These are phyloP conservation scores for Marsdenia floribunda DNA, from an alignment of 257 asterid species.

Conservation along the genomic window DNA sequence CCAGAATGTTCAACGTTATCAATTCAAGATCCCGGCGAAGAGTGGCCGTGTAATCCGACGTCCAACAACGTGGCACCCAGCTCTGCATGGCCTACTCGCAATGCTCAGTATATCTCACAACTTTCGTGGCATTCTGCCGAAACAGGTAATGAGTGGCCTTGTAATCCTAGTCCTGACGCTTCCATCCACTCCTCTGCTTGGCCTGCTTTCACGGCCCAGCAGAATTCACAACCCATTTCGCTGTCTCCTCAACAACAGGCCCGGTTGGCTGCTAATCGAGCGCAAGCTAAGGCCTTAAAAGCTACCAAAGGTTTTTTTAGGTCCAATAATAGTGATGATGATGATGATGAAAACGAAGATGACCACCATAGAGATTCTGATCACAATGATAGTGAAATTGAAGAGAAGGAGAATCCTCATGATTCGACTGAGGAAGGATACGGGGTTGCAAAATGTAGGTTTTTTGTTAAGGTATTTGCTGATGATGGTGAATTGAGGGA, in stretches of 20 bases:
- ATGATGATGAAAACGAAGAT: constrained; percentile 19
- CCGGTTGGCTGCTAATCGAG: constrained; percentile 24
- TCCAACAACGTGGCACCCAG: constrained; percentile 28
- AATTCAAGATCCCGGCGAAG: constrained; percentile 28
- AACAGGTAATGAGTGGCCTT: constrained; percentile 42
- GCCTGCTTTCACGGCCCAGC: constrained; percentile 37
- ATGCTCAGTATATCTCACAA: constrained; percentile 30
- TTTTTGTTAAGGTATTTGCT: constrained; percentile 44
- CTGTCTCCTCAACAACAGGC: constrained; percentile 35
- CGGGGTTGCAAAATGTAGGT: constrained; percentile 8
- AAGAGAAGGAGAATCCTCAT: constrained; percentile 37
- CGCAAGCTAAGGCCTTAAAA: constrained; percentile 49
- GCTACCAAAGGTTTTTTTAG: constrained; percentile 29
- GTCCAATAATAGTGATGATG: constrained; percentile 14
- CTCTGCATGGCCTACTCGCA: constrained; percentile 25
- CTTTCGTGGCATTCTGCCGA: constrained; percentile 30
- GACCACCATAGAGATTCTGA: constrained; percentile 18
- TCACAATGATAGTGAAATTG: constrained; percentile 26
- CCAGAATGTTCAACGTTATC: constrained; percentile 11
- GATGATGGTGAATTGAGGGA: constrained; percentile 47
- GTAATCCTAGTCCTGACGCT: constrained; percentile 30
- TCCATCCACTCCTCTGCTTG: constrained; percentile 23
- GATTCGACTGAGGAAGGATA: constrained; percentile 33
- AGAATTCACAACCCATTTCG: constrained; percentile 16
- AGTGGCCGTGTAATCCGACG: constrained; percentile 49